Evolutionary conservation across 805 yeast genomes (phyloP).

Genomic region (Vanderwaltozyma verrucispora): DNA sequence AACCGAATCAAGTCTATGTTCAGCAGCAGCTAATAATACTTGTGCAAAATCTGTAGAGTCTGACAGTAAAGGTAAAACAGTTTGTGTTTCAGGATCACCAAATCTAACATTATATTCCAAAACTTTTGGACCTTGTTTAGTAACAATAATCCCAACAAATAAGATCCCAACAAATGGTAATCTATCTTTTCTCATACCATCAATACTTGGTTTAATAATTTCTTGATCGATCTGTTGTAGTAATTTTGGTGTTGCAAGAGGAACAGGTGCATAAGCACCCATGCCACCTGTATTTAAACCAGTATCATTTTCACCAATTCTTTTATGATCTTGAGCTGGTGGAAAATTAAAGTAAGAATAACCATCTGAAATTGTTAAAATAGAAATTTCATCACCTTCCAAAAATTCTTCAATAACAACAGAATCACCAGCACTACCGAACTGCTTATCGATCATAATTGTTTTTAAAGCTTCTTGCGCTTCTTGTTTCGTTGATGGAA

Average conservation of each 20-base stretch:
- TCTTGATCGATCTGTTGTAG: slow-evolving; percentile 57
- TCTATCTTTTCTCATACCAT: slow-evolving; percentile 93
- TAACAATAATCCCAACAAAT: slow-evolving; percentile 90
- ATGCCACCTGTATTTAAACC: slow-evolving; percentile 98
- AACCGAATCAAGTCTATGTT: slow-evolving; percentile 85
- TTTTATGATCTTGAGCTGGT: slow-evolving; percentile 93
- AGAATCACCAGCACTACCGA: slow-evolving; percentile 90
- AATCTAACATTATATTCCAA: slow-evolving; percentile 96
- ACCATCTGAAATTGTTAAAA: slow-evolving; percentile 88
- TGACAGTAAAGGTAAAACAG: slow-evolving; percentile 78
- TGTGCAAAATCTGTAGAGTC: slow-evolving; percentile 87
- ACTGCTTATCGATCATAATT: slow-evolving; percentile 81
- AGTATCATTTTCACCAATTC: slow-evolving; percentile 84
- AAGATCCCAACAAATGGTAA: slow-evolving; percentile 92
- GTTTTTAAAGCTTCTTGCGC: slow-evolving; percentile 75
- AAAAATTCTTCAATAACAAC: slow-evolving; percentile 93
- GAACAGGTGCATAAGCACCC: slow-evolving; percentile 99
- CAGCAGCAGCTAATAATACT: slow-evolving; percentile 86
- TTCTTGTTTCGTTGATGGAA: slow-evolving; percentile 76
- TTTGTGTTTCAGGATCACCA: slow-evolving; percentile 99
- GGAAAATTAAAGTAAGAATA: slow-evolving; percentile 86
- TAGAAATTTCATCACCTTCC: slow-evolving; percentile 94
- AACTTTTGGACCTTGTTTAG: slow-evolving; percentile 85
- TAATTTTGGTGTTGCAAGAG: slow-evolving; percentile 73
- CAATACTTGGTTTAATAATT: slow-evolving; percentile 85